phyloP scores from a whole-genome alignment of 345 rosid genomes.

The Salix arbutifolia region DNA sequence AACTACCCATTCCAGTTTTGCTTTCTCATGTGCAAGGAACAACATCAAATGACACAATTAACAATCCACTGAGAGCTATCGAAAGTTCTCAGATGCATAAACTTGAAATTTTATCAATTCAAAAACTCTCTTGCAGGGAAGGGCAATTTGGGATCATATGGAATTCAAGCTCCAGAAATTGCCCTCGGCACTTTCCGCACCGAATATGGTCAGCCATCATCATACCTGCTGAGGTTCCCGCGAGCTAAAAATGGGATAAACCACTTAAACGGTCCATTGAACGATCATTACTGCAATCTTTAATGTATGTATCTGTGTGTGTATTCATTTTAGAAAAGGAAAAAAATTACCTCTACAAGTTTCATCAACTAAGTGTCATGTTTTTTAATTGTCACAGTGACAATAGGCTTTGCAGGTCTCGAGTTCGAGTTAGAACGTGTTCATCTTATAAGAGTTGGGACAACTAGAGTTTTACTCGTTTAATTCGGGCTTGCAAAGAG shows the following conservation, averaged over 20 bases:
- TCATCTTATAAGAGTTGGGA: no score
- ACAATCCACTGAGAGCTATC: constrained; percentile 45
- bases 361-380: no score
- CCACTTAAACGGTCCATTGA: neutral
- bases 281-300: no score
- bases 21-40: constrained; percentile 15
- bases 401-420: no score
- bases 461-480: no score
- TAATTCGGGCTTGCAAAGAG: no score
- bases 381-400: fast-evolving
- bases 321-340: no score
- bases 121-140: neutral
- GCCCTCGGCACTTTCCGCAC: neutral
- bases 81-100: constrained; percentile 4
- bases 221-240: neutral
- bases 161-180: neutral
- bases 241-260: neutral
- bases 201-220: no score
- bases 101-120: neutral
- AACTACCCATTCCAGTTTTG: constrained; percentile 12
- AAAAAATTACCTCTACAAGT: no score
- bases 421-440: no score
- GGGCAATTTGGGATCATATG: neutral
- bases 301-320: no score
- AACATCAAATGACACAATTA: neutral